Conservation (phyloP, 331 rosid genomes). For the Phaseolus coccineus region DNA sequence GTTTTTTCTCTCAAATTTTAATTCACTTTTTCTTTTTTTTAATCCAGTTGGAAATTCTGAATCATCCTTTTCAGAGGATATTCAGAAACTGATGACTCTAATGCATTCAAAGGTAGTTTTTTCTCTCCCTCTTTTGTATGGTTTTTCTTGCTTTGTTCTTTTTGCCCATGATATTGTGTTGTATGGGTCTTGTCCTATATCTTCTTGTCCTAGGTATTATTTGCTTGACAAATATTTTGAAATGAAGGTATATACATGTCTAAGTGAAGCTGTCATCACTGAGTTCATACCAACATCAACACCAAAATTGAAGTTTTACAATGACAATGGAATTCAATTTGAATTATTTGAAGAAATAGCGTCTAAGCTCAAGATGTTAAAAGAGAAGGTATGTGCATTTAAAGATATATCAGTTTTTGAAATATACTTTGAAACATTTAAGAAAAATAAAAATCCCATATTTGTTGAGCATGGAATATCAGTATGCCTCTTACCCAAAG, state of each 20-base stretch:
- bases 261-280: conserved; percentile 69
- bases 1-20: conserved; percentile 6
- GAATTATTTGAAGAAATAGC: conserved; percentile 43
- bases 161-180: conserved; percentile 29
- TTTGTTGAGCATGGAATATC: not conserved
- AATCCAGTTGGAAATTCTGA: conserved; percentile 63
- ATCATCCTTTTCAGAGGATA: conserved; percentile 51
- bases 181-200: conserved; percentile 1
- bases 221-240: conserved; percentile 28
- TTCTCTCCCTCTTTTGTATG: not conserved
- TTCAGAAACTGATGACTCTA: conserved; percentile 63
- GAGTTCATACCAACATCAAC: conserved; percentile 70
- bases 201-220: conserved; percentile 4
- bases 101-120: conserved; percentile 81
- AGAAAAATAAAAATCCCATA: conserved; percentile 2
- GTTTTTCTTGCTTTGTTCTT: conserved; percentile 27
- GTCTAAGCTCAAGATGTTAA: conserved; percentile 45
- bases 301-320: conserved; percentile 70
- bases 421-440: conserved; percentile 3
- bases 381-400: conserved; percentile 58
- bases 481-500: not conserved
- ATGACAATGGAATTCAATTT: conserved; percentile 46
- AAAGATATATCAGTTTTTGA: conserved; percentile 19
- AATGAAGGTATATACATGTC: conserved; percentile 84
- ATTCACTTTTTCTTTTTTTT: conserved; percentile 21